A percentile compares a stretch with the other conserved stretches of the same genome.
phyloP scores from a whole-genome alignment of 164 flowering plant species.

The Nymphaea thermarum region DNA sequence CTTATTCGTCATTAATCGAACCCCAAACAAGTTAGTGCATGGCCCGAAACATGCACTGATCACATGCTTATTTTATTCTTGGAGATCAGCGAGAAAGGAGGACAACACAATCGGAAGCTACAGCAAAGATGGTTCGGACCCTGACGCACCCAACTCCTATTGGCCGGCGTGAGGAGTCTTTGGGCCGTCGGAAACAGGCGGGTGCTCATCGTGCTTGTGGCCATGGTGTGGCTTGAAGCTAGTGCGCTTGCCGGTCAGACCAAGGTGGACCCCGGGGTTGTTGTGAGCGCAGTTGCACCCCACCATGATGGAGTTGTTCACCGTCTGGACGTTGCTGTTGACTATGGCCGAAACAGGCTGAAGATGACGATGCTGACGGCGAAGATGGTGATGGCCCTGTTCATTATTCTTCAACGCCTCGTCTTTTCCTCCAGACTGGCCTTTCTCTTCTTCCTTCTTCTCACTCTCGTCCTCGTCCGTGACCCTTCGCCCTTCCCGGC shows the following conservation, averaged over 20 bases:
- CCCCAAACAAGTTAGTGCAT: too few species aligned
- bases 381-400: conserved; percentile 4
- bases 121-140: too few species aligned
- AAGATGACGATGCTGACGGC: background rate
- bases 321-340: conserved; percentile 69
- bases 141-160: too few species aligned
- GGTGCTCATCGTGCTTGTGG: background rate
- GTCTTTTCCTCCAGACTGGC: conserved; percentile 3
- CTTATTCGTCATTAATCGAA: too few species aligned
- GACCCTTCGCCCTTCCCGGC: conserved; percentile 6
- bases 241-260: conserved; percentile 28
- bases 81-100: too few species aligned
- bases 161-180: too few species aligned
- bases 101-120: too few species aligned
- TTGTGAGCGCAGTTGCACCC: conserved; percentile 24
- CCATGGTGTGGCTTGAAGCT: background rate
- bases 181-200: too few species aligned
- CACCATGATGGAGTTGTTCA: conserved; percentile 50
- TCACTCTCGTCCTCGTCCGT: conserved; percentile 10
- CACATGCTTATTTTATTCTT: too few species aligned
- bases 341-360: conserved; percentile 27
- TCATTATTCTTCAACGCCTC: conserved; percentile 7
- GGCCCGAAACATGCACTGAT: too few species aligned
- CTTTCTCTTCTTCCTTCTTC: conserved; percentile 6
- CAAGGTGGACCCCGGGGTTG: conserved; percentile 58